These are phyloP conservation scores for Pholiota conissans DNA, from an alignment of 768 basidiomycete genomes.

Conservation along the genomic window DNA sequence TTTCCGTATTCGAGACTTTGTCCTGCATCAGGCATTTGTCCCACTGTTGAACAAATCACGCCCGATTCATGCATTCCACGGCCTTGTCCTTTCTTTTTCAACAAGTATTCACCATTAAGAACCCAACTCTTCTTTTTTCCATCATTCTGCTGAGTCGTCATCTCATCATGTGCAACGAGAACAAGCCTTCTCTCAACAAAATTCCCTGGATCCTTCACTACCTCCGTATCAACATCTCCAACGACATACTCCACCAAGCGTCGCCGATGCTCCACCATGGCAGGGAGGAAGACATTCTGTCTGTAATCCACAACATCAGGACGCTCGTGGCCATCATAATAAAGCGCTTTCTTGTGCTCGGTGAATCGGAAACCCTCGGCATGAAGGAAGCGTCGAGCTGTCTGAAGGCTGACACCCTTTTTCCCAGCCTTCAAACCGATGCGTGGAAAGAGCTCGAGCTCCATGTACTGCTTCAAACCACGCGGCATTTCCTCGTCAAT, in stretches of 20 bases:
- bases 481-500: not conserved
- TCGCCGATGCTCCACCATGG: conserved; percentile 18
- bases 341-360: conserved; percentile 30
- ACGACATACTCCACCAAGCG: conserved; percentile 20
- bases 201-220: conserved; percentile 7
- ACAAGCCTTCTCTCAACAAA: conserved; percentile 26
- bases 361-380: conserved; percentile 27
- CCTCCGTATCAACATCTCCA: conserved; percentile 8
- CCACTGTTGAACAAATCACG: conserved; percentile 34
- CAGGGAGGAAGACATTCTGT: conserved; percentile 30
- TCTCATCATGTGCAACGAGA: conserved; percentile 36
- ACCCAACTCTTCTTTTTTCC: conserved; percentile 33
- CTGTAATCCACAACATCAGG: conserved; percentile 35
- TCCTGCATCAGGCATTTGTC: conserved; percentile 29
- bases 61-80: conserved; percentile 36
- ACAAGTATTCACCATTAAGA: conserved; percentile 27
- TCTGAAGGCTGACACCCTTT: conserved; percentile 31
- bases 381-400: conserved; percentile 29
- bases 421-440: conserved; percentile 25
- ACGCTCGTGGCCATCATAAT: conserved; percentile 37
- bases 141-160: conserved; percentile 41
- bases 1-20: conserved; percentile 41
- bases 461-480: not conserved
- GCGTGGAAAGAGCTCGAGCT: conserved; percentile 29
- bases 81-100: conserved; percentile 39